These are phyloP conservation scores for Botrytis galanthina DNA, from an alignment of 2,329 filamentous ascomycete species.

Conservation along the genomic window DNA sequence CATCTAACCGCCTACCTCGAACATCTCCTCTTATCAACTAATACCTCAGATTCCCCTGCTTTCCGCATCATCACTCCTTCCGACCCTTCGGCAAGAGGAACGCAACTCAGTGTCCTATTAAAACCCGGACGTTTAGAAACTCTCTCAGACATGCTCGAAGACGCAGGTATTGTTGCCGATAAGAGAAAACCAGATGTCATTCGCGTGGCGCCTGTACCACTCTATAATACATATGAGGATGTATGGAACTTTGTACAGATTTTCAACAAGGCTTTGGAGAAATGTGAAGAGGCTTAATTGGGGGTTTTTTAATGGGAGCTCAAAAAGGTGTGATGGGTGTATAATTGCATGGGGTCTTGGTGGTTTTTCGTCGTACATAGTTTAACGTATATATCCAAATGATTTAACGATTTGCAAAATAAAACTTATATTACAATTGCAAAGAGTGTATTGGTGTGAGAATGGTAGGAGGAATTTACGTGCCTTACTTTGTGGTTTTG, in stretches of 20 bases:
- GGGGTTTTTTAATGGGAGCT: background rate
- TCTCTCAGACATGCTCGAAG: slow-evolving; percentile 62
- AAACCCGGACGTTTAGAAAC: slow-evolving; percentile 66
- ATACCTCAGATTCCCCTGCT: slow-evolving; percentile 27
- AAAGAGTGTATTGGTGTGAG: background rate
- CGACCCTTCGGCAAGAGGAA: slow-evolving; percentile 32
- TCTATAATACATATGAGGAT: slow-evolving; percentile 81
- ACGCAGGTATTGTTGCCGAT: slow-evolving; percentile 72
- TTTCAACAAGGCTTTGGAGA: slow-evolving; percentile 42
- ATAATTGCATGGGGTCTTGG: background rate
- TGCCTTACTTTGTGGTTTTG: background rate
- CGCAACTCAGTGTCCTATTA: slow-evolving; percentile 72
- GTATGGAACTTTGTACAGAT: slow-evolving; percentile 58
- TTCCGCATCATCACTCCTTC: slow-evolving; percentile 46
- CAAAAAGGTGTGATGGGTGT: background rate
- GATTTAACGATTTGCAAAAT: background rate
- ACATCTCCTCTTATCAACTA: slow-evolving; percentile 53
- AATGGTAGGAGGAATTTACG: background rate
- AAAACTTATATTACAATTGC: background rate
- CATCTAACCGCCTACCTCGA: slow-evolving; percentile 76
- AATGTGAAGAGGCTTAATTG: slow-evolving; percentile 5
- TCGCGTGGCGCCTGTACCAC: slow-evolving; percentile 74
- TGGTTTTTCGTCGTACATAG: background rate
- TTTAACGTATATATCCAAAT: slow-evolving; percentile 8
- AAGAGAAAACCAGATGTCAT: slow-evolving; percentile 85